A percentile compares a stretch with the other conserved stretches of the same genome.
Evolutionary conservation across 495 filamentous ascomycete species (phyloP).

Genomic region (Neurospora sp.): DNA sequence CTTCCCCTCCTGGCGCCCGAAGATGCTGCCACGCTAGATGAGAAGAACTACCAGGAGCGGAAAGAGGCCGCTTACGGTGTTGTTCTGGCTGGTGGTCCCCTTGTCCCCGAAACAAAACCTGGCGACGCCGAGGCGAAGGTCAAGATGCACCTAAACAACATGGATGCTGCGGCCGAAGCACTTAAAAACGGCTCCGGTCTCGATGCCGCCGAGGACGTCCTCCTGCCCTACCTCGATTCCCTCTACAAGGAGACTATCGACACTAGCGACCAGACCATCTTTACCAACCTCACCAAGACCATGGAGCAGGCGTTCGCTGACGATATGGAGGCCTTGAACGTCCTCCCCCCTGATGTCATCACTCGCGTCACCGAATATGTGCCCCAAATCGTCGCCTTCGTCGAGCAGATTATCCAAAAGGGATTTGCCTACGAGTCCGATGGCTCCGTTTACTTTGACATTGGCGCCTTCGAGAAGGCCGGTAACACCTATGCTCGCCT

Average conservation of each 20-base stretch:
- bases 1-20: conserved; percentile 48
- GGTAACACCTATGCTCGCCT: conserved; percentile 80
- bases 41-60: conserved; percentile 44
- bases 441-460: conserved; percentile 93
- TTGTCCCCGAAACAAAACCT: conserved; percentile 49
- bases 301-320: conserved; percentile 76
- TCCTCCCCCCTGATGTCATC: conserved; percentile 67
- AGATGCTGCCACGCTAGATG: conserved; percentile 22
- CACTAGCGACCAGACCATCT: conserved; percentile 56
- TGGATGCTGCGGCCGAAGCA: conserved; percentile 48
- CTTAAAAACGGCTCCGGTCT: conserved; percentile 37
- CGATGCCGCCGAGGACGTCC: conserved; percentile 49
- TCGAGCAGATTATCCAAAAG: conserved; percentile 70
- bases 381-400: conserved; percentile 59
- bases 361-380: conserved; percentile 89
- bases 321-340: conserved; percentile 81
- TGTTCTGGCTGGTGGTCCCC: conserved; percentile 52
- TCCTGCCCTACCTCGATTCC: conserved; percentile 77
- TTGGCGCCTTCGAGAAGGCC: conserved; percentile 69
- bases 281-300: conserved; percentile 68
- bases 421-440: conserved; percentile 79
- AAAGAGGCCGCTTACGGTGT: conserved; percentile 52
- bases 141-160: conserved; percentile 84
- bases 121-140: conserved; percentile 72
- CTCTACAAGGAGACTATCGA: conserved; percentile 65